A percentile compares a stretch with the other conserved stretches of the same genome.
These are phyloP conservation scores for Penicillium sp. DNA, from an alignment of 2,329 filamentous ascomycete species.

Conservation along the genomic window DNA sequence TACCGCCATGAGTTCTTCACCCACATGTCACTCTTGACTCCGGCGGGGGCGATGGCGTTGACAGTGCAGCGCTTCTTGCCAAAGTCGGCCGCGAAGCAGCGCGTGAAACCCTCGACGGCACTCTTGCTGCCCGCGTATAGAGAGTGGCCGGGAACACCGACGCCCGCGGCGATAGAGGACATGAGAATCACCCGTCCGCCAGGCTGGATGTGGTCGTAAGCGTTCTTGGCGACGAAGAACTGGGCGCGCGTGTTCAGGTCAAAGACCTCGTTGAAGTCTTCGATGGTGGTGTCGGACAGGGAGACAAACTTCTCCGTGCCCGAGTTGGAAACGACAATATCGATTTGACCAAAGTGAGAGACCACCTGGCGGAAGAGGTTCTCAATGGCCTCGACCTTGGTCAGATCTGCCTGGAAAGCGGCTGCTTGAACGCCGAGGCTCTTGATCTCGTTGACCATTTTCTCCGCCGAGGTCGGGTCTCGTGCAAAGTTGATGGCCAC, in stretches of 20 bases:
- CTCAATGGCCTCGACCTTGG: constrained; percentile 57
- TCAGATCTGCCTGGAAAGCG: constrained; percentile 63
- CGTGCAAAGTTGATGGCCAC: constrained; percentile 48
- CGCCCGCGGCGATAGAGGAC: constrained; percentile 62
- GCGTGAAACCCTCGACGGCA: constrained; percentile 69
- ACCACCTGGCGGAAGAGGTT: constrained; percentile 59
- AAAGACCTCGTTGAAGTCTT: constrained; percentile 49
- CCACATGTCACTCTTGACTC: constrained; percentile 59
- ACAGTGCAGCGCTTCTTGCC: constrained; percentile 48
- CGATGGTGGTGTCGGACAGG: constrained; percentile 18
- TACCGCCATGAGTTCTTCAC: constrained; percentile 63
- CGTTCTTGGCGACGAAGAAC: constrained; percentile 60
- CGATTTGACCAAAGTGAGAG: constrained; percentile 45
- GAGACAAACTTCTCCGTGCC: constrained; percentile 40
- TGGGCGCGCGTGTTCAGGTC: constrained; percentile 58
- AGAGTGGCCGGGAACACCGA: constrained; percentile 63
- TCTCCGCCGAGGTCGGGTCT: constrained; percentile 57
- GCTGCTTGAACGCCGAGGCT: constrained; percentile 56
- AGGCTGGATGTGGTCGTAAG: constrained; percentile 62
- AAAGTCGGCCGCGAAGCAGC: constrained; percentile 65
- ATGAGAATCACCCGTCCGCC: constrained; percentile 70
- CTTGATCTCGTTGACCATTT: constrained; percentile 62
- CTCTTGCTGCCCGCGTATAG: constrained; percentile 72
- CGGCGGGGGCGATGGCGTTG: constrained; percentile 23
- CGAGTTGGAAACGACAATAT: constrained; percentile 48